Percentiles rank a stretch among this genome's conserved stretches.
Evolutionary conservation across 2,329 filamentous ascomycete species (phyloP).

Genomic region (Xylariaceae sp.): DNA sequence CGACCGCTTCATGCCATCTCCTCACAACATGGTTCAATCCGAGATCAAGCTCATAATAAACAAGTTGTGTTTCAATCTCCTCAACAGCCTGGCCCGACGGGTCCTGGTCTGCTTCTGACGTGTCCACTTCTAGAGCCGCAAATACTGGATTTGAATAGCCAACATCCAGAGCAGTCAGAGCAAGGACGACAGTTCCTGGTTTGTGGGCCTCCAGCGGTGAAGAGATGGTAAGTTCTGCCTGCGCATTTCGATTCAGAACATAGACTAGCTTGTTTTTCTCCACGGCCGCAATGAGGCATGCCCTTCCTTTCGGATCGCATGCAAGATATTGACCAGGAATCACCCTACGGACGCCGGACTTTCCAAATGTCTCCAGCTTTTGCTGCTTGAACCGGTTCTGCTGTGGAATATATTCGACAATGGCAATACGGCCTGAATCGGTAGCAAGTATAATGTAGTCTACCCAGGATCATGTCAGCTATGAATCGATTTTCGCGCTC

Average conservation of each 20-base stretch:
- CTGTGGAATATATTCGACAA: constrained; percentile 83
- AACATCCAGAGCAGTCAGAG: constrained; percentile 83
- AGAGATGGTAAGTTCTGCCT: constrained; percentile 93
- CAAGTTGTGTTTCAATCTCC: constrained; percentile 82
- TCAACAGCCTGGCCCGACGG: constrained; percentile 76
- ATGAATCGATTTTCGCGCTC: constrained; percentile 12
- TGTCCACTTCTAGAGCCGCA: constrained; percentile 89
- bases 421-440: constrained; percentile 91
- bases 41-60: constrained; percentile 96
- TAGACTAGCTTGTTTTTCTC: constrained; percentile 99
- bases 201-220: constrained; percentile 96
- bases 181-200: constrained; percentile 83
- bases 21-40: constrained; percentile 95
- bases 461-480: constrained; percentile 40
- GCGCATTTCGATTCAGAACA: constrained; percentile 90
- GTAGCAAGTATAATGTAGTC: constrained; percentile 95
- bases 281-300: constrained; percentile 86
- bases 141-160: constrained; percentile 98
- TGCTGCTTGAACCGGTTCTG: constrained; percentile 85
- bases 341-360: constrained; percentile 89
- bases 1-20: constrained; percentile 92
- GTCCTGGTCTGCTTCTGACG: constrained; percentile 86
- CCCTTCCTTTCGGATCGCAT: constrained; percentile 90
- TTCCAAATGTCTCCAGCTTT: constrained; percentile 96
- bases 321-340: constrained; percentile 95